phyloP scores from a whole-genome alignment of 306 rosid species.

The Mimosa pudica region DNA sequence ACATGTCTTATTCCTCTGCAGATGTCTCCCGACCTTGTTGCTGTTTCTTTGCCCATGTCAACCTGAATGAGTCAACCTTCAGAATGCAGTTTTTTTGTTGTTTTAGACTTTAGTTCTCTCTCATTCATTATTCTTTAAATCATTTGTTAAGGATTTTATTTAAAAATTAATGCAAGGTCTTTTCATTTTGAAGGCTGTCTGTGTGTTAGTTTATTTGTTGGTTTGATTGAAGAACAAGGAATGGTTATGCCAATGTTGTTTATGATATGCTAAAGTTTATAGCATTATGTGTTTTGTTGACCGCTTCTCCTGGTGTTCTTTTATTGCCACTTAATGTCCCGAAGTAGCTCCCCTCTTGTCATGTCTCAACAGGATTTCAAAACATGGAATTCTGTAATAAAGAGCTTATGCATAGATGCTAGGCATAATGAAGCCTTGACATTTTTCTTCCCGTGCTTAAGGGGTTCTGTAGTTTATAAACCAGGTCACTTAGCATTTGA shows the following conservation, averaged over 20 bases:
- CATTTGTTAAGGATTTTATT: neutral
- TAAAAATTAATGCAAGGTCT: neutral
- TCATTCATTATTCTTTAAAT: neutral
- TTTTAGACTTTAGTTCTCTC: neutral
- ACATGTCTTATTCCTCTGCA: neutral
- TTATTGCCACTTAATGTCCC: neutral
- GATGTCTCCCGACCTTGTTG: neutral
- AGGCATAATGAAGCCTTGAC: conserved; percentile 60
- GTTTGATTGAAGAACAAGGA: neutral
- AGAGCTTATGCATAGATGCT: conserved; percentile 44
- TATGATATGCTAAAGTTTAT: neutral
- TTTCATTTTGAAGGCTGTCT: neutral
- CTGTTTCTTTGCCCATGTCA: neutral
- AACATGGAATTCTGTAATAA: conserved; percentile 50
- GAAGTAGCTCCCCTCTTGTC: conserved; percentile 34
- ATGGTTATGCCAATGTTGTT: neutral
- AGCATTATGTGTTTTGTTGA: neutral
- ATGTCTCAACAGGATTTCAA: conserved; percentile 51
- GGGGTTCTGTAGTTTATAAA: conserved; percentile 41
- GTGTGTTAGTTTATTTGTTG: neutral
- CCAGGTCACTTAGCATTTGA: conserved; percentile 58
- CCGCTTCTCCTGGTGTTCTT: neutral
- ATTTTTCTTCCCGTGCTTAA: conserved; percentile 48
- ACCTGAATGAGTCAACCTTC: neutral
- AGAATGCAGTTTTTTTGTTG: no score